Conservation (phyloP, 1,284 basidiomycete species). For the Moniliophthora roreri region DNA sequence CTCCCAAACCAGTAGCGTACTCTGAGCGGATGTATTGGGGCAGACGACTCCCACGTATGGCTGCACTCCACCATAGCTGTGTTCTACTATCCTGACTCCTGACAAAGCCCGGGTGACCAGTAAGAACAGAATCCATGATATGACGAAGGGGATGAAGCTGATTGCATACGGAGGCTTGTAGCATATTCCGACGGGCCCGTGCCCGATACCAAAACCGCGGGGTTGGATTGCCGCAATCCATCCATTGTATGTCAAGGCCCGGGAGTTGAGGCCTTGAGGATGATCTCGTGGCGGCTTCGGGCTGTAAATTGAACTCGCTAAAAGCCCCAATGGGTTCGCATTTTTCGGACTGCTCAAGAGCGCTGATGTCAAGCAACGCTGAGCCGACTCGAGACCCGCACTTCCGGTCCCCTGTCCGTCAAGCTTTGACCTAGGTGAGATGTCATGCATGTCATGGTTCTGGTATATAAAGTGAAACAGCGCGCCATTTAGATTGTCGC, state of each 20-base stretch:
- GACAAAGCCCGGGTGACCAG: background rate
- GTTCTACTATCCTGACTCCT: constrained; percentile 1
- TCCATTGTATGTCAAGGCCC: constrained; percentile 12
- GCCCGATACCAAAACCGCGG: constrained; percentile 3
- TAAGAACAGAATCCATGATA: background rate
- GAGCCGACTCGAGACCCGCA: too few relatives aligned
- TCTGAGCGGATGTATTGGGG: background rate
- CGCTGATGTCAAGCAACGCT: too few relatives aligned
- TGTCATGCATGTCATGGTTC: constrained; percentile 1
- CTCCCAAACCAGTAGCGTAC: constrained; percentile 1
- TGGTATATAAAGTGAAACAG: constrained; percentile 17
- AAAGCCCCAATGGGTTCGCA: background rate
- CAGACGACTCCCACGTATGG: constrained; percentile 6
- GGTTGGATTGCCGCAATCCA: constrained; percentile 4
- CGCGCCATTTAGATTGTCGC: constrained; percentile 14
- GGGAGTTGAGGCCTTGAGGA: constrained; percentile 2
- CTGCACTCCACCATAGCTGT: constrained; percentile 4
- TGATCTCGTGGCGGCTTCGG: constrained; percentile 3
- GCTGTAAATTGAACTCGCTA: background rate
- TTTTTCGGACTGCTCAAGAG: too few relatives aligned
- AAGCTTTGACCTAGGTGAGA: too few relatives aligned
- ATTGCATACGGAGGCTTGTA: constrained; percentile 12
- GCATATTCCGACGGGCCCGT: constrained; percentile 10
- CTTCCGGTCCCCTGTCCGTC: constrained; percentile 1
- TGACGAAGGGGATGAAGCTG: constrained; percentile 10